Base-by-base conservation (phyloP, 768 basidiomycete species). In the Russula ochroleuca region DNA sequence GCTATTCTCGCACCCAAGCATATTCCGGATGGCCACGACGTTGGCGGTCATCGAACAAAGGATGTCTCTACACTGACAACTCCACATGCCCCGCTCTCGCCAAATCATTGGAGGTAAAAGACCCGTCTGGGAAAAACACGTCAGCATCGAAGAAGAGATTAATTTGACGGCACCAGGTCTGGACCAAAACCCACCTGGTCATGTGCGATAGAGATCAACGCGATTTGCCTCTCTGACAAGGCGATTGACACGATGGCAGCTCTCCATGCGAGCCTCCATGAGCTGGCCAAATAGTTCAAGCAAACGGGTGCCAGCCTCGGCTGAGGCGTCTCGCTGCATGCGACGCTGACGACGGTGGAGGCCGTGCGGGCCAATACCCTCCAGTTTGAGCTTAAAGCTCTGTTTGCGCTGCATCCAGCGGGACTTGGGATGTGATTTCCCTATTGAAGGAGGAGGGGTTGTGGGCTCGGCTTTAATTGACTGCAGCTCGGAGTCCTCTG, bases 191-290 rank as follows among this genome's bases (percentile, higher is more conserved):
- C 17, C 35, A 67, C 58, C 55, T 60, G 57, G 55, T 67, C 63
- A 69, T 57, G 53, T 60, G 62, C 61, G 65, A 35, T 65, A 64
- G 2, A 68, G 19, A 58, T 75, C 72, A 25, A 72, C 70, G 59
- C 75, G 73, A 68, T 77, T 79, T 50, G 79, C 78, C 57, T 78
- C 75, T 54, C 76, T 75, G 43, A 88, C 80, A 65, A 90, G 76
- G 52, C 79, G 80, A 66, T 82, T 82, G 57, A 87, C 78, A 38
- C 86, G 78, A 67, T 85, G 80, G 72, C 88, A 90, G 70, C 86
- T 88, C 73, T 89, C 88, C 81, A 90, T 84, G 59, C 88, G 80
- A 2, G 83, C 78, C 69, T 88, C 85, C 78, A 89, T 82, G 77
- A 90, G 84, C 64, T 83, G 80, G 62, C 85, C 85, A 70, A 87